phyloP scores from a whole-genome alignment of 345 rosid species.

The Eucalyptus erythrocorys region DNA sequence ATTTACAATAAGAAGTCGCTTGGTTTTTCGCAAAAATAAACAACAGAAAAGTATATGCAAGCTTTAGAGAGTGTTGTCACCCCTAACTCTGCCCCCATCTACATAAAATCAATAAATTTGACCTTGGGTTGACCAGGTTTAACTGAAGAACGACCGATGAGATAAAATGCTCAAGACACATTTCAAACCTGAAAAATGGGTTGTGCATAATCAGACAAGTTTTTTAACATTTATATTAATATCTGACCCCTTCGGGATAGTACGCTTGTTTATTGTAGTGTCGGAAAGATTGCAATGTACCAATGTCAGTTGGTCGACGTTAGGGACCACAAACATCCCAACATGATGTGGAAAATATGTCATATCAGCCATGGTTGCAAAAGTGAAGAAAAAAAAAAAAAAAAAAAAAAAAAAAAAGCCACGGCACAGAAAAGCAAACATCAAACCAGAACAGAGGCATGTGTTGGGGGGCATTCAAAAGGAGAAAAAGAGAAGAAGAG shows the following conservation, averaged over 20 bases:
- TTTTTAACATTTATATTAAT: background rate
- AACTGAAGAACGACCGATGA: background rate
- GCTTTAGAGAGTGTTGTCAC: background rate
- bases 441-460: background rate
- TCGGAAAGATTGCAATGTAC: background rate
- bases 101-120: background rate
- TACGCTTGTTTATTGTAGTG: background rate
- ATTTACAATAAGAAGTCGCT: background rate
- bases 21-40: no score
- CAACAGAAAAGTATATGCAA: background rate
- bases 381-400: no score
- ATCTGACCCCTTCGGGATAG: background rate
- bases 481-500: no score
- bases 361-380: background rate
- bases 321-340: background rate
- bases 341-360: background rate
- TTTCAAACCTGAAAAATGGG: background rate
- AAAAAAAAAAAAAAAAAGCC: background rate
- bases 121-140: background rate
- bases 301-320: background rate
- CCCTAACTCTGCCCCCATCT: background rate
- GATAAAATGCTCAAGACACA: background rate
- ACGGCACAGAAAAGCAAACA: background rate
- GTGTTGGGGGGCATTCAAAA: no score
- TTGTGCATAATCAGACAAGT: background rate